These are phyloP conservation scores for Pyrenula aspistea DNA, from an alignment of 495 filamentous ascomycete species.

Conservation along the genomic window DNA sequence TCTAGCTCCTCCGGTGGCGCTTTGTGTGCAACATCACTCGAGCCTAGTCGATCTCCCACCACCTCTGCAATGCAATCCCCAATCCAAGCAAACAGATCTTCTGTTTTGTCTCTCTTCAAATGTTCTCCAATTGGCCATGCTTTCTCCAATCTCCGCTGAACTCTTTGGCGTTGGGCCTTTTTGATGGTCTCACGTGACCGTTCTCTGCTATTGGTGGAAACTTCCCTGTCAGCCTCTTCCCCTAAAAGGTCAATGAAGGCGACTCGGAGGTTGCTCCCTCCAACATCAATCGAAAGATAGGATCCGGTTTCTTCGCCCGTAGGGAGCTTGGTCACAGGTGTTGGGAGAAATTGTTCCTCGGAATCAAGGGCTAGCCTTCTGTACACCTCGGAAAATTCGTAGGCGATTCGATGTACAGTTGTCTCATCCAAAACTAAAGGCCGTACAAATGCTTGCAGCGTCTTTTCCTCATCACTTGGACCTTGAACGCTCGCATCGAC, in stretches of 20 bases:
- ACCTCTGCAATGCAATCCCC: constrained; percentile 65
- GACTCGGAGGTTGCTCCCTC: constrained; percentile 70
- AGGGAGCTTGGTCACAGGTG: constrained; percentile 64
- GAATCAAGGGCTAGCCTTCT: constrained; percentile 51
- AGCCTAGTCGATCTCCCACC: constrained; percentile 40
- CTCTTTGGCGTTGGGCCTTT: constrained; percentile 34
- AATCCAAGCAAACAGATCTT: constrained; percentile 70
- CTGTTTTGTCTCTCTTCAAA: constrained; percentile 64
- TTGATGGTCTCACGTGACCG: constrained; percentile 28
- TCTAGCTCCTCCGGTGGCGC: constrained; percentile 44
- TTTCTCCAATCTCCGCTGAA: constrained; percentile 51
- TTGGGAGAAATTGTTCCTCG: constrained; percentile 62
- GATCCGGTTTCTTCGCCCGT: constrained; percentile 51
- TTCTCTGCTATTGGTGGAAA: constrained; percentile 22
- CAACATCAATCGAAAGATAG: constrained; percentile 69
- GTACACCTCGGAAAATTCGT: constrained; percentile 49
- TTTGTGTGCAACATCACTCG: constrained; percentile 25
- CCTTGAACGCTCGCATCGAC: not conserved
- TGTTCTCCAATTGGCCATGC: constrained; percentile 72
- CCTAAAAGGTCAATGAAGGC: constrained; percentile 63
- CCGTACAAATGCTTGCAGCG: constrained; percentile 25
- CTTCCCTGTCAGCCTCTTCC: constrained; percentile 22
- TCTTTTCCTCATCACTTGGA: not conserved
- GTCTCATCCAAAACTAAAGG: constrained; percentile 28
- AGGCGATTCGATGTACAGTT: constrained; percentile 46